Evolutionary conservation across 805 yeast species (phyloP), one percentile per base, ranked within the genome.

Genomic region (Nakazawaea anatomiae): DNA sequence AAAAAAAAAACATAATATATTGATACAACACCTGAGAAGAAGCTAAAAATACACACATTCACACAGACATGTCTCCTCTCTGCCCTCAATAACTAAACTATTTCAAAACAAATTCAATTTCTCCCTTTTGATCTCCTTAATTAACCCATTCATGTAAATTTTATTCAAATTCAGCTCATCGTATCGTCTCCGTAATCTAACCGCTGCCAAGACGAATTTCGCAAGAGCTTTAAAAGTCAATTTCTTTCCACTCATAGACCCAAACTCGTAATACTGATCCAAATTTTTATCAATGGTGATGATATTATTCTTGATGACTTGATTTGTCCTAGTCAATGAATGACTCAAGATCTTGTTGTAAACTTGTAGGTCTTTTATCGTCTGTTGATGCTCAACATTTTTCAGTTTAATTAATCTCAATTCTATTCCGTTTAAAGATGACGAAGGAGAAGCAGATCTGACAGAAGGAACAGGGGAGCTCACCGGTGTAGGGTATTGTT

Each of bases 161-260:
- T 50, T 40, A 48, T 63, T 74, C 59, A 42, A 54, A 55, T 43
- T 63, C 63, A 4, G 69, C 60, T 54, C 60, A 60, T 42, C 63
- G 27, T 63, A 51, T 44, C 73, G 63, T 27, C 68, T 62, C 52
- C 61, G 64, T 34, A 73, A 64, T 47, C 74, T 58, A 35, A 71
- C 65, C 32, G 66, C 62, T 3, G 74, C 74, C 39, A 71, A 56
- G 27, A 71, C 75, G 38, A 64, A 63, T 47, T 67, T 59, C 27
- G 69, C 62, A 14, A 65, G 57, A 1, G 63, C 59, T 44, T 54
- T 60, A 30, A 70, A 58, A 2, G 63, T 56, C 11, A 58, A 57
- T 40, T 55, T 57, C 39, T 54, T 55, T 14, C 51, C 56, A 36
- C 18, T 5, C 5, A 12, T 6, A 2, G 27, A 6, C 10, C 14